Conservation (phyloP, 441 rosid genomes). For the Gossypium davidsonii region DNA sequence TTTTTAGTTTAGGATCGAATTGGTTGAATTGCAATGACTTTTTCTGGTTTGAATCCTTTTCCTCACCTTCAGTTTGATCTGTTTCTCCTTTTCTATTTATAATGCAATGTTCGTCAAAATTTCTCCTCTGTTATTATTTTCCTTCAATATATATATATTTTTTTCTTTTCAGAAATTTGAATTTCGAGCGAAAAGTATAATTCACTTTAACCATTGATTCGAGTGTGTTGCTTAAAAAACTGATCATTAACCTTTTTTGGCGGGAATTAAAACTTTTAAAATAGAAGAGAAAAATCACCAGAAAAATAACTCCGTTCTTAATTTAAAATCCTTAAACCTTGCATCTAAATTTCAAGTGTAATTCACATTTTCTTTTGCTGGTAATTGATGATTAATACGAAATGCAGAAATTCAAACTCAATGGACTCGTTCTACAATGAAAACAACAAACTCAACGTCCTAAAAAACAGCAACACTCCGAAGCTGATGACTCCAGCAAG, state of each 20-base stretch:
- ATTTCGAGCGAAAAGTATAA: neutral
- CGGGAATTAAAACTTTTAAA: neutral
- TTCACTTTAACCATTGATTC: neutral
- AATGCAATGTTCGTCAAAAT: neutral
- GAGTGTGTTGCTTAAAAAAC: neutral
- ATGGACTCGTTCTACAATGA: conserved; percentile 22
- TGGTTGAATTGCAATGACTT: neutral
- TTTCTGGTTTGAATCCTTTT: neutral
- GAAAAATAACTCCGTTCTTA: neutral
- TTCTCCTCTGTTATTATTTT: neutral
- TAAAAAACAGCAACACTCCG: conserved; percentile 6
- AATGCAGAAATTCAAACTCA: neutral
- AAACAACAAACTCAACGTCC: conserved; percentile 10
- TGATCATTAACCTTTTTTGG: neutral
- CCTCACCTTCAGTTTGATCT: neutral
- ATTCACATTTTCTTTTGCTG: neutral
- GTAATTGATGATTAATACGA: neutral
- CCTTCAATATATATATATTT: neutral
- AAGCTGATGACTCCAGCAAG: conserved; percentile 14
- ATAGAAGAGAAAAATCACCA: neutral
- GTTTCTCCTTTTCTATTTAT: neutral
- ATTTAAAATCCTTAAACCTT: neutral
- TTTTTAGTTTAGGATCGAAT: neutral
- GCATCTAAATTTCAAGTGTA: neutral
- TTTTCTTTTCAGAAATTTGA: neutral